A percentile compares a stretch with the other conserved stretches of the same genome.
phyloP scores from a whole-genome alignment of 164 flowering plant genomes.

The Berberis thunbergii region DNA sequence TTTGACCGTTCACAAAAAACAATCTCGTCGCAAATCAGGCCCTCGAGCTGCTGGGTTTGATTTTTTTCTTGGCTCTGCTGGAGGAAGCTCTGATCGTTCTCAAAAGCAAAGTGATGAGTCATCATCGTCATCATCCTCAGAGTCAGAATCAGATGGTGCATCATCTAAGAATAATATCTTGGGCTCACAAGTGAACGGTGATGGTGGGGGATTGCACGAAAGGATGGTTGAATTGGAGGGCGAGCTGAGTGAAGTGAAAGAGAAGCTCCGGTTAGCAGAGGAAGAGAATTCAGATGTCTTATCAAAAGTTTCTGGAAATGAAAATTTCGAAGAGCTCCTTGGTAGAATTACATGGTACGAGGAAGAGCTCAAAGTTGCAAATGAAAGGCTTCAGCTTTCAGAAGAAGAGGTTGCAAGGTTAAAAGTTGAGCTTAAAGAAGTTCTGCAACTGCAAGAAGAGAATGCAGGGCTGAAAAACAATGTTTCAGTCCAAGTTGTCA shows the following conservation, averaged over 20 bases:
- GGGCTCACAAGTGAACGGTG: conserved; percentile 19
- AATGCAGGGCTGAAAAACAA: no score
- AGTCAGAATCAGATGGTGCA: conserved; percentile 52
- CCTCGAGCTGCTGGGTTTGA: conserved; percentile 81
- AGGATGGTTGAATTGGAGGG: conserved; percentile 33
- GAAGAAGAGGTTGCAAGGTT: conserved; percentile 40
- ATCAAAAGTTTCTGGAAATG: conserved; percentile 17
- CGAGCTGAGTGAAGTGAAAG: conserved; percentile 47
- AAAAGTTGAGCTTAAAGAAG: conserved; percentile 33
- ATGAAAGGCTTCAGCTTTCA: conserved; percentile 30
- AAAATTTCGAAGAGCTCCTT: conserved; percentile 17
- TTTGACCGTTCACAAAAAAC: conserved; percentile 30
- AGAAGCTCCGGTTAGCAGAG: conserved; percentile 35
- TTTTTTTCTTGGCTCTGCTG: conserved; percentile 59
- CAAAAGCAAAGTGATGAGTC: conserved; percentile 54
- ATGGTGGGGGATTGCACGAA: conserved; percentile 24
- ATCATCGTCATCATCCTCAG: conserved; percentile 38
- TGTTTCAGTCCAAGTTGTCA: neutral
- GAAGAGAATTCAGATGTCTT: conserved; percentile 25
- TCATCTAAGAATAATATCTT: conserved; percentile 45
- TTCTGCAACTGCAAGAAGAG: no score
- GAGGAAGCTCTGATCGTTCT: conserved; percentile 36
- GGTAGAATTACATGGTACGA: conserved; percentile 34
- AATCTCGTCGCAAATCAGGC: conserved; percentile 27
- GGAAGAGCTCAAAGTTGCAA: conserved; percentile 37